Percentiles rank a stretch among this genome's conserved stretches.
phyloP scores from a whole-genome alignment of 352 stramenopile species.

The Phytophthora pinifolia region DNA sequence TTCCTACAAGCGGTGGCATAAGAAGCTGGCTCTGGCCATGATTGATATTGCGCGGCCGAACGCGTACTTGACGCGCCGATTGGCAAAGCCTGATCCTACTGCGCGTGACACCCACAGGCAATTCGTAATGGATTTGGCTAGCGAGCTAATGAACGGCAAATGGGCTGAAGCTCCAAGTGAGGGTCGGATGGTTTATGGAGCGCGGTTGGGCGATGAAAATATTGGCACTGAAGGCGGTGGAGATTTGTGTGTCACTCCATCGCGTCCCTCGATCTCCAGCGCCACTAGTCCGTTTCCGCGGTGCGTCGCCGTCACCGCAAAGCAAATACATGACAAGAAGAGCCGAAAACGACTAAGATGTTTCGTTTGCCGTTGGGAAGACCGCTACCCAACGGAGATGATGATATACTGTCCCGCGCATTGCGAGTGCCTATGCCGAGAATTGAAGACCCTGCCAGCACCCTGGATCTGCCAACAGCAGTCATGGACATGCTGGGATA shows the following conservation, averaged over 20 bases:
- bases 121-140: neutral
- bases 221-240: no score
- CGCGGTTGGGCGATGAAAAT: no score
- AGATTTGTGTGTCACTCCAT: no score
- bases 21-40: conserved; percentile 22
- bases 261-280: no score
- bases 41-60: conserved; percentile 30
- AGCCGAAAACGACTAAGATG: conserved; percentile 6
- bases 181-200: conserved; percentile 1
- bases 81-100: neutral
- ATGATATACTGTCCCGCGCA: conserved; percentile 2
- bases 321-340: neutral
- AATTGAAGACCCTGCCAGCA: neutral
- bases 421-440: conserved; percentile 1
- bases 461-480: conserved; percentile 1
- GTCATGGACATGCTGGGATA: conserved; percentile 5
- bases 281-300: neutral
- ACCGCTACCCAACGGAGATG: conserved; percentile 3
- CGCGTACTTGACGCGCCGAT: neutral
- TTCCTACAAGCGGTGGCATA: conserved; percentile 32
- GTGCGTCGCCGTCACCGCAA: neutral
- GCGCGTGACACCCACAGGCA: neutral
- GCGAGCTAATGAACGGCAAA: neutral
- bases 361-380: conserved; percentile 5
- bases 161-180: conserved; percentile 2